phyloP scores from a whole-genome alignment of 2,329 filamentous ascomycete species.

The Colletotrichum simmondsii region DNA sequence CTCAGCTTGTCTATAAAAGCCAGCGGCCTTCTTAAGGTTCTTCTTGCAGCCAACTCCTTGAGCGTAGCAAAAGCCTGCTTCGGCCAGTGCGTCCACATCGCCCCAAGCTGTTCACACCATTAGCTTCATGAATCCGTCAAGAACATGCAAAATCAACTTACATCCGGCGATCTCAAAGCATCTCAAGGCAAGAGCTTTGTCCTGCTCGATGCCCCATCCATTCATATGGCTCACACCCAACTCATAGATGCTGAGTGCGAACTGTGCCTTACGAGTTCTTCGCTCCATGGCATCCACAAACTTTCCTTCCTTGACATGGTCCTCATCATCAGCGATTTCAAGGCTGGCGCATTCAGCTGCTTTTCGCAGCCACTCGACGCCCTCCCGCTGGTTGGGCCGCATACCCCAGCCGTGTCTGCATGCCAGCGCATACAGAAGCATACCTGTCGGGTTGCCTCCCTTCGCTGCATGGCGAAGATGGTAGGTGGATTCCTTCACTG shows the following conservation, averaged over 20 bases:
- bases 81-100: constrained; percentile 91
- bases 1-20: constrained; percentile 90
- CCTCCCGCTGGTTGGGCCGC: constrained; percentile 89
- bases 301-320: constrained; percentile 71
- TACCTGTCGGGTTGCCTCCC: constrained; percentile 88
- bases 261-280: constrained; percentile 90
- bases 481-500: constrained; percentile 93
- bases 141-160: constrained; percentile 55
- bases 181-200: constrained; percentile 85
- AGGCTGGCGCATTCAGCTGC: constrained; percentile 86
- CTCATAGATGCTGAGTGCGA: constrained; percentile 95
- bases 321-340: constrained; percentile 86
- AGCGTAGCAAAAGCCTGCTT: constrained; percentile 96
- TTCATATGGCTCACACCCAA: constrained; percentile 97
- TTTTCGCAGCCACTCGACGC: constrained; percentile 90
- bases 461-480: constrained; percentile 91
- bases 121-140: neutral
- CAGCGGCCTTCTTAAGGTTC: constrained; percentile 92
- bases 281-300: constrained; percentile 74
- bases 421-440: constrained; percentile 95
- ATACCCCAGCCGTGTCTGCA: constrained; percentile 98
- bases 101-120: constrained; percentile 75
- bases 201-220: constrained; percentile 95
- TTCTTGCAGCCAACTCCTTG: constrained; percentile 96
- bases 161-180: constrained; percentile 97